A percentile compares a stretch with the other conserved stretches of the same genome.
Conservation (phyloP, 1,139 yeast genomes). For the Protomyces inouyei region DNA sequence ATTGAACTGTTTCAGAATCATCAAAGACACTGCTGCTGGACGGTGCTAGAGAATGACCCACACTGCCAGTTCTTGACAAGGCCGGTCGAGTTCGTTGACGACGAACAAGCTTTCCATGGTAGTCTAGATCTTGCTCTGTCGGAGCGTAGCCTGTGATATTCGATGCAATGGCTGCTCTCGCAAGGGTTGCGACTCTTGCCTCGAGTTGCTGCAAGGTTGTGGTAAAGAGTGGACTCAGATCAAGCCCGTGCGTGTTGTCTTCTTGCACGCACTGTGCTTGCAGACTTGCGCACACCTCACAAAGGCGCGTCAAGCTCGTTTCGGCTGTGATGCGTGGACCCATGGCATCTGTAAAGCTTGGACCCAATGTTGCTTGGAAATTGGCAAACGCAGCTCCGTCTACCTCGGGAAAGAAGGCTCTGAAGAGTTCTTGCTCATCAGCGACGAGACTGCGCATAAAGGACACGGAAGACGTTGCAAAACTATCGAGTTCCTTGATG, state of each 20-base stretch:
- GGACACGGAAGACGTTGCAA: conserved; percentile 55
- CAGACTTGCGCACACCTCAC: conserved; percentile 69
- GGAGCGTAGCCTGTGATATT: conserved; percentile 23
- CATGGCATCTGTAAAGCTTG: conserved; percentile 67
- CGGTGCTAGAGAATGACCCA: neutral
- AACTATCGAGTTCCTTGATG: conserved; percentile 35
- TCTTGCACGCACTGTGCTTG: conserved; percentile 53
- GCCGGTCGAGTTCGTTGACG: conserved; percentile 29
- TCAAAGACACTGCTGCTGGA: conserved; percentile 12
- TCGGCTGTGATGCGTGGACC: conserved; percentile 66
- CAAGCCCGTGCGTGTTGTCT: conserved; percentile 32
- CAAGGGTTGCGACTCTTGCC: conserved; percentile 68
- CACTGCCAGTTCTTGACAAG: conserved; percentile 23
- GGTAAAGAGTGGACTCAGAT: conserved; percentile 6
- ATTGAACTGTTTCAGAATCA: conserved; percentile 27
- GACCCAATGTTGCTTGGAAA: conserved; percentile 63
- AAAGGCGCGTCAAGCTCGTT: conserved; percentile 56
- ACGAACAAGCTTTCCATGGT: conserved; percentile 25
- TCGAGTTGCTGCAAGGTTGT: conserved; percentile 74
- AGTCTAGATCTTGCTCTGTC: conserved; percentile 33
- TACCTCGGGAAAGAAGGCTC: conserved; percentile 47
- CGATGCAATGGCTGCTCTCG: conserved; percentile 54
- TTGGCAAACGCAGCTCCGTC: conserved; percentile 43
- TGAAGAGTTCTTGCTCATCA: conserved; percentile 59
- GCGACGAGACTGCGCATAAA: conserved; percentile 55